Conservation (phyloP, 768 basidiomycete genomes). For the Jaapia argillacea region DNA sequence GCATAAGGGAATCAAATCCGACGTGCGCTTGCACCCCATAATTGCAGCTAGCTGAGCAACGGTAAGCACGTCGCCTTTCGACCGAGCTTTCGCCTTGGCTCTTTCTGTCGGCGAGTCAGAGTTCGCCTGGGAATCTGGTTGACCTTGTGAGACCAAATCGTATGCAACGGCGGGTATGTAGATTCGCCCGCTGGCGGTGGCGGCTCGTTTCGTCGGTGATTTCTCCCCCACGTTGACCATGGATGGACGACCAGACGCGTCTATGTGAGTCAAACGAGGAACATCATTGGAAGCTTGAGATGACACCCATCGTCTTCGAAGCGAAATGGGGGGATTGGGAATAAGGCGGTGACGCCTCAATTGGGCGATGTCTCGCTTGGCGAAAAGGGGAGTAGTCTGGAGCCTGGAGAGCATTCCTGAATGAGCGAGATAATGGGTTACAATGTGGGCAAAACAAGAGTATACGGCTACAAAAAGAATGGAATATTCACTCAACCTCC, state of each 20-base stretch:
- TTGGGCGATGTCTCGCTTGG: too few species aligned
- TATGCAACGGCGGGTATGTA: slow-evolving; percentile 57
- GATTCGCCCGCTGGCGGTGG: slow-evolving; percentile 71
- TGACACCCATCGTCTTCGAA: too few species aligned
- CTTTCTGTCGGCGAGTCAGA: slow-evolving; percentile 14
- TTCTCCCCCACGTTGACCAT: slow-evolving; percentile 84
- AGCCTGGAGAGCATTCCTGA: too few species aligned
- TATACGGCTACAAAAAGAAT: slow-evolving; percentile 1
- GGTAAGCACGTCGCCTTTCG: slow-evolving; percentile 64
- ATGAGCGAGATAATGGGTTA: too few species aligned
- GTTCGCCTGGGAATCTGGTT: slow-evolving; percentile 16
- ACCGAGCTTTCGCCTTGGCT: slow-evolving; percentile 38
- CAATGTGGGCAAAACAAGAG: too few species aligned
- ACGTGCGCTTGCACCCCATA: slow-evolving; percentile 80
- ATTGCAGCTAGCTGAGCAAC: slow-evolving; percentile 81
- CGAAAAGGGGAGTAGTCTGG: too few species aligned
- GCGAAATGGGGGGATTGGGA: too few species aligned
- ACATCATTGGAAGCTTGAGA: too few species aligned
- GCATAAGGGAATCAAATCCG: slow-evolving; percentile 79
- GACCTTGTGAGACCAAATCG: slow-evolving; percentile 42
- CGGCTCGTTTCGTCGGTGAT: slow-evolving; percentile 45
- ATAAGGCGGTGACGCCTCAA: too few species aligned
- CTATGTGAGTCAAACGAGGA: slow-evolving; percentile 58
- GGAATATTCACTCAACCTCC: slow-evolving; percentile 69
- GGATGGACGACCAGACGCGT: slow-evolving; percentile 53